A percentile compares a stretch with the other conserved stretches of the same genome.
Evolutionary conservation across 345 rosid species (phyloP).

Genomic region (Hypericum perforatum): DNA sequence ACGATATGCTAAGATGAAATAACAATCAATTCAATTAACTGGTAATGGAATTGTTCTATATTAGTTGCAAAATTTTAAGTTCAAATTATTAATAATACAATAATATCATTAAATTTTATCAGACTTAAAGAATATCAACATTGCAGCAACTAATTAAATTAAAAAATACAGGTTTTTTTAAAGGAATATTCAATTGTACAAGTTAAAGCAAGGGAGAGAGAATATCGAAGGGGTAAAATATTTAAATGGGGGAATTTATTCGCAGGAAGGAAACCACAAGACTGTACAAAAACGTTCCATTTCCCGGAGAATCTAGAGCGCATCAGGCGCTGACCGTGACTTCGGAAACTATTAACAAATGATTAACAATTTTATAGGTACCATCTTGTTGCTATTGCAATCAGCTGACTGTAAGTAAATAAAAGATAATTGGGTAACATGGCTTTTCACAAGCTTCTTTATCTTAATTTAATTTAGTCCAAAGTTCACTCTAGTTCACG

Average conservation of each 20-base stretch:
- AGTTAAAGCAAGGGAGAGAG: conserved; percentile 12
- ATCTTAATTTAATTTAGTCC: too few species aligned
- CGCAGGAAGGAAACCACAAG: not conserved
- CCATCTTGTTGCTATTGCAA: conserved; percentile 11
- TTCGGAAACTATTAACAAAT: too few species aligned
- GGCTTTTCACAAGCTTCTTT: too few species aligned
- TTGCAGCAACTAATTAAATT: too few species aligned
- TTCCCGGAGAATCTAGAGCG: conserved; percentile 97
- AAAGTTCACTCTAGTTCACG: too few species aligned
- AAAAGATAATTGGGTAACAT: too few species aligned
- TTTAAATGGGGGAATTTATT: conserved; percentile 9
- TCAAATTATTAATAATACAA: too few species aligned
- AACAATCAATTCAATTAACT: conserved; percentile 11
- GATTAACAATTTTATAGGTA: conserved; percentile 2
- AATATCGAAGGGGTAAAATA: not conserved
- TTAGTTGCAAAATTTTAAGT: too few species aligned
- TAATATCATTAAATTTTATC: too few species aligned
- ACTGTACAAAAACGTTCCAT: conserved; percentile 17
- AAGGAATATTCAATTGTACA: conserved; percentile 22
- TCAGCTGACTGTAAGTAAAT: not conserved
- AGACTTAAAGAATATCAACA: too few species aligned
- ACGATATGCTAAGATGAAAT: conserved; percentile 34
- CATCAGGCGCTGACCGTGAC: conserved; percentile 38
- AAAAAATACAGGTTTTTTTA: too few species aligned
- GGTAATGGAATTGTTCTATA: too few species aligned